Conservation (phyloP, 495 filamentous ascomycete species). For the Talaromyces ruber region DNA sequence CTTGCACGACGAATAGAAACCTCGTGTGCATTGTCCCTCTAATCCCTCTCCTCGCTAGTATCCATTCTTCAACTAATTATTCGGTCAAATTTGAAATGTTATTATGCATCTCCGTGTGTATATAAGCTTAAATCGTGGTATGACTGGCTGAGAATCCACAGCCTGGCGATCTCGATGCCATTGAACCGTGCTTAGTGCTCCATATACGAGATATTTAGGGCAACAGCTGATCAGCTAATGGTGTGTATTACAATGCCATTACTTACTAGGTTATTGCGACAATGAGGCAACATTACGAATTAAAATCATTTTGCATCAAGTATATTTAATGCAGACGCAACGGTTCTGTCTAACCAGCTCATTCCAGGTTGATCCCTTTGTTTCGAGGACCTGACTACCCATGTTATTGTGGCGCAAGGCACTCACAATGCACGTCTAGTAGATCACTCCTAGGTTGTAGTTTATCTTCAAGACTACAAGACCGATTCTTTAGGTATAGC, state of each 20-base stretch:
- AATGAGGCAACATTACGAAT: neutral
- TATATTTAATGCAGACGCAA: neutral
- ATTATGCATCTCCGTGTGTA: neutral
- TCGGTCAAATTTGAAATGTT: neutral
- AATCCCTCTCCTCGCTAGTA: neutral
- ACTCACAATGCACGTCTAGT: neutral
- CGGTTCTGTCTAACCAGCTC: neutral
- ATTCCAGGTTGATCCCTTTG: neutral
- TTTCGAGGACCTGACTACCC: neutral
- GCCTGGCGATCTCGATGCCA: neutral
- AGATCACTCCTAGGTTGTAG: neutral
- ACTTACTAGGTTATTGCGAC: neutral
- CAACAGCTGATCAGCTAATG: neutral
- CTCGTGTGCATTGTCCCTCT: neutral
- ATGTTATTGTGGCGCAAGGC: neutral
- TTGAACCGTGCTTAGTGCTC: neutral
- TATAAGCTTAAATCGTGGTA: neutral
- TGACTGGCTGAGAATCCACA: neutral
- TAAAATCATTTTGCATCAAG: neutral
- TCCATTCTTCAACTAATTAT: neutral
- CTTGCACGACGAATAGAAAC: neutral
- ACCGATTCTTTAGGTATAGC: neutral
- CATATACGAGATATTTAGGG: neutral
- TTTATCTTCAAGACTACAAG: neutral
- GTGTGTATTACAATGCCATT: neutral